Base-by-base conservation (phyloP, 441 rosid species). In the Adansonia madagascariensis region DNA sequence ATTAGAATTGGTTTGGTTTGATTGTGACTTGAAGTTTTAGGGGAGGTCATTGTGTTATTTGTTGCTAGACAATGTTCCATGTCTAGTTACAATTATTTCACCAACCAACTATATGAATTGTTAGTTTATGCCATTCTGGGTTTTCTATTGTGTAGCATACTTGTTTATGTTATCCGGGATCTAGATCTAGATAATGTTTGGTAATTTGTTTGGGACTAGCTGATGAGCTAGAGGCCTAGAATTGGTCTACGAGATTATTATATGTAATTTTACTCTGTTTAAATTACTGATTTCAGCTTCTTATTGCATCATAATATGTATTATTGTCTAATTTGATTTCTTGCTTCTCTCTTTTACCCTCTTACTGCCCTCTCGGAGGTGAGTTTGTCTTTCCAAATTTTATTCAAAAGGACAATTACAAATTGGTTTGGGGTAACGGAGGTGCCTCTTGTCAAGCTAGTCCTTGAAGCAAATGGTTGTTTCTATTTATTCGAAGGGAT, bases 61-160 rank as follows among this genome's bases (percentile, higher is more conserved):
- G 79, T 80, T 79, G 79, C 84, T 76, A 73, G 73, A 61, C 71
- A 10, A 61, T 47, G 11, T 63, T 80, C 20, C 10, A 24, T 52
- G 27, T 24, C 27, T 24, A 24, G 50, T 60, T 71, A 56, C 39
- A 71, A 71, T 63, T 65, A 64, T 75, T 76, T 68, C 9, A 20
- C 77, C 49, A 64, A 70, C 75, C 62, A 62, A 24, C 27, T 24
- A 24, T 70, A 35, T 47, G 52, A 74, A 52, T 69, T 63, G 53
- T 77, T 77, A 79, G 59, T 24, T 74, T 71, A 65, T 75, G 75
- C 53, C 70, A 52, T 79, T 76, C 49, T 73, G 75, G 64, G 77
- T 52, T 44, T 53, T 56, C 52, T 62, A 18, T 61, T 27, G 18
- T 78, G 86, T 84, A 78, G 67, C 78, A 68, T 84, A 65, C 80